phyloP scores from a whole-genome alignment of 768 basidiomycete species.

The Pisolithus albus region DNA sequence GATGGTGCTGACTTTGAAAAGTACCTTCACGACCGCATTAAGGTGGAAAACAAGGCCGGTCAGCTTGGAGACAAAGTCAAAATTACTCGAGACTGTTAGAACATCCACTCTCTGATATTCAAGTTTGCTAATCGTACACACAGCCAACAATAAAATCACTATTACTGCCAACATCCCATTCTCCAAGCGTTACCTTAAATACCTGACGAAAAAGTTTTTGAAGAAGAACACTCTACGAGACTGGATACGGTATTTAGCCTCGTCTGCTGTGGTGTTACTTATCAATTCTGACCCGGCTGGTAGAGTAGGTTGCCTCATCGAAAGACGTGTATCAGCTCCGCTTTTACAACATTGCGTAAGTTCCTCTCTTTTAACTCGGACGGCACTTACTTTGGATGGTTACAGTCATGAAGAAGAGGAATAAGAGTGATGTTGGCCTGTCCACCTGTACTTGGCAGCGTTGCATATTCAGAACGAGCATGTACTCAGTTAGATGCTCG shows the following conservation, averaged over 20 bases:
- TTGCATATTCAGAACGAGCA: not conserved
- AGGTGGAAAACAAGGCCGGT: constrained; percentile 88
- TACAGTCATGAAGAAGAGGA: constrained; percentile 49
- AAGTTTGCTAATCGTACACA: constrained; percentile 1
- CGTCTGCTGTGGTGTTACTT: constrained; percentile 13
- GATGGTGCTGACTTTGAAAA: constrained; percentile 71
- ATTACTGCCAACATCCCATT: constrained; percentile 83
- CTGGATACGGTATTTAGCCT: constrained; percentile 71
- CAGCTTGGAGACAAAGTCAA: constrained; percentile 88
- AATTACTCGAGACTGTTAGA: constrained; percentile 74
- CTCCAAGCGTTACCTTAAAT: constrained; percentile 97
- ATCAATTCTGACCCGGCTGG: constrained; percentile 2
- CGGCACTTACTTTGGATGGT: constrained; percentile 4
- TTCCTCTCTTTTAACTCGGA: constrained; percentile 9
- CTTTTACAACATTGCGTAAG: constrained; percentile 91
- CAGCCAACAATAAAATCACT: constrained; percentile 76
- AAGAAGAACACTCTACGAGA: constrained; percentile 96
- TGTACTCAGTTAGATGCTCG: not conserved
- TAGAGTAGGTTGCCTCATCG: constrained; percentile 84
- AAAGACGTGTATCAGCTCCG: constrained; percentile 93
- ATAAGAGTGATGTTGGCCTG: constrained; percentile 9
- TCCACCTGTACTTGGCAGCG: not conserved
- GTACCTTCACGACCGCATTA: constrained; percentile 89
- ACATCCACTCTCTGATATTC: not conserved
- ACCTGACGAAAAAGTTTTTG: constrained; percentile 98